Evolutionary conservation across 2,329 filamentous ascomycete genomes (phyloP), one percentile per base, ranked within the genome.

Genomic region (Daldinia sp.): DNA sequence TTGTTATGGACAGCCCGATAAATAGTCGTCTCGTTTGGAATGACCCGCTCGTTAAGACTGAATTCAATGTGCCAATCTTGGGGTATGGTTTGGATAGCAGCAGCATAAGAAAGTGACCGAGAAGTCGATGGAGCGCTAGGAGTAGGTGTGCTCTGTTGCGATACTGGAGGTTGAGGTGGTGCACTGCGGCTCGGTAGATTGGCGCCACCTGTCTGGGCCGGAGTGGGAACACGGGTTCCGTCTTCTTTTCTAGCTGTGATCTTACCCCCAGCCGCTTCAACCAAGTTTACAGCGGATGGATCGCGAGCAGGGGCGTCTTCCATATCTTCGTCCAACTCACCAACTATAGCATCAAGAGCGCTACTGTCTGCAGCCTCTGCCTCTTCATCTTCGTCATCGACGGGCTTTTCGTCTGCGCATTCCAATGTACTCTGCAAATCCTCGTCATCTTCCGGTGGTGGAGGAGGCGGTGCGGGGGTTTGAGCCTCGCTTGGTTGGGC

Each of bases 21-120:
- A 58, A 99, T 94, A 0, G 95, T 99, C 0, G 92, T 97, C 71
- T 98, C 94, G 69, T 94, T 95, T 0, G 91, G 84, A 61, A 99
- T 90, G 1, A 91, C 85, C 75, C 93, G 93, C 54, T 86, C 90
- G 67, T 96, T 90, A 50, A 98, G 85, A 68, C 87, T 94, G 78
- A 99, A 99, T 73, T 98, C 92, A 63, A 99, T 93, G 72, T 99
- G 94, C 95, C 95, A 99, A 73, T 98, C 94, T 73, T 96, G 91
- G 1, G 94, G 92, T 0, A 87, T 82, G 11, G 91, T 83, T 70
- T 94, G 91, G 53, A 96, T 86, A 3, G 93, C 93, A 53, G 92
- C 91, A 21, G 93, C 90, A 76, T 97, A 97, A 0, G 93, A 93
- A 77, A 92, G 87, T 1, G 90, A 85, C 8, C 90, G 85, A 8